Percentiles rank a stretch among this genome's conserved stretches.
phyloP scores from a whole-genome alignment of 768 basidiomycete species.

The Russula emetica region DNA sequence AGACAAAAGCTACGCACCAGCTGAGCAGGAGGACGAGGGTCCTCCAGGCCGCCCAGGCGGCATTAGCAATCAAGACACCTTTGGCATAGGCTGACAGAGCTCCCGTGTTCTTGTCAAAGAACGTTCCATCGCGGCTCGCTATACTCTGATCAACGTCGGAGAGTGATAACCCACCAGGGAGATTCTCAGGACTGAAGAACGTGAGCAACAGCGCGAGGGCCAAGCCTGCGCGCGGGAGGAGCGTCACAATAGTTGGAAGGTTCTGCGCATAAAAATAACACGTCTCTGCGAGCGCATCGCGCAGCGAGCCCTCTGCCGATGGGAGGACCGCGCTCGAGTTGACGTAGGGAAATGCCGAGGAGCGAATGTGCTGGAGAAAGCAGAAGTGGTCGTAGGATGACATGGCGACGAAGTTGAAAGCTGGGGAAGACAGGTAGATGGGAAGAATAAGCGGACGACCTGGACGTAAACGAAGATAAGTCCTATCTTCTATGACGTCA shows the following conservation, averaged over 20 bases:
- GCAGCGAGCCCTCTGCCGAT: constrained; percentile 31
- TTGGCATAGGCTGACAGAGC: constrained; percentile 64
- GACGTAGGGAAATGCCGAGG: constrained; percentile 56
- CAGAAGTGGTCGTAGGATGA: constrained; percentile 80
- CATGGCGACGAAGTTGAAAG: constrained; percentile 69
- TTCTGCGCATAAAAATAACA: constrained; percentile 85
- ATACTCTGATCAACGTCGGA: constrained; percentile 43
- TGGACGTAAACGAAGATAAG: constrained; percentile 32
- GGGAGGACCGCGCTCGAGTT: constrained; percentile 37
- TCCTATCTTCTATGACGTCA: constrained; percentile 7
- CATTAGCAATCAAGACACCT: constrained; percentile 76
- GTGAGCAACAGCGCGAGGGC: constrained; percentile 63
- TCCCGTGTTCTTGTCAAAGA: constrained; percentile 60
- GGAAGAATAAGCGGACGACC: constrained; percentile 81
- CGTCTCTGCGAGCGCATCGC: constrained; percentile 71
- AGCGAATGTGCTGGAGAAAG: constrained; percentile 76
- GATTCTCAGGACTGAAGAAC: constrained; percentile 45
- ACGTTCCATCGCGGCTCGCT: constrained; percentile 61
- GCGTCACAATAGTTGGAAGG: constrained; percentile 71
- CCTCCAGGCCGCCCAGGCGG: constrained; percentile 75
- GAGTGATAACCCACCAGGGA: constrained; percentile 45
- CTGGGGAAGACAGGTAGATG: constrained; percentile 77
- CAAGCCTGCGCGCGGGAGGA: constrained; percentile 79
- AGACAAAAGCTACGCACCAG: constrained; percentile 42
- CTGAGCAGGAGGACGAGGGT: constrained; percentile 62